A percentile compares a stretch with the other conserved stretches of the same genome.
These are phyloP conservation scores for Aspergillus homomorphus DNA, from an alignment of 495 filamentous ascomycete species.

Conservation along the genomic window DNA sequence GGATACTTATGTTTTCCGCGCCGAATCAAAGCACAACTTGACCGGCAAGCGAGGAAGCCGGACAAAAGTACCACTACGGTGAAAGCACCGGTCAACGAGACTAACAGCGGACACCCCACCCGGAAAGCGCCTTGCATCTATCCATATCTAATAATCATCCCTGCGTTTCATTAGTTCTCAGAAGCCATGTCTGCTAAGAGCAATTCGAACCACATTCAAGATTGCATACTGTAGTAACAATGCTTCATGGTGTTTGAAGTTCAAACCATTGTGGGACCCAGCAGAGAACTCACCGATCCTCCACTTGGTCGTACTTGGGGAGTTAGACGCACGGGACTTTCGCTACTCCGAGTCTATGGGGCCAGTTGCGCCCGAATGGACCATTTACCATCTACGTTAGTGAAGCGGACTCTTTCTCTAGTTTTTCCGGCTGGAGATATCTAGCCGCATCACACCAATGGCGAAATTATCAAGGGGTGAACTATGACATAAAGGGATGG, in stretches of 20 bases:
- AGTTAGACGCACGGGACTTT: not conserved
- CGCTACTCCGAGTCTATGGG: not conserved
- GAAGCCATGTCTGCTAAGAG: not conserved
- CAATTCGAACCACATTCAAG: not conserved
- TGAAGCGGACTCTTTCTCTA: not conserved
- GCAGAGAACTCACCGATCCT: too few species aligned
- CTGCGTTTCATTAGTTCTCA: not conserved
- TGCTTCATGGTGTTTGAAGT: not conserved
- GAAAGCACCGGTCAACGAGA: not conserved
- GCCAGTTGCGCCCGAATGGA: not conserved
- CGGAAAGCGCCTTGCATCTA: not conserved
- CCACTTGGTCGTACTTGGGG: too few species aligned
- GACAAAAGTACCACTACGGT: not conserved
- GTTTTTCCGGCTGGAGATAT: not conserved
- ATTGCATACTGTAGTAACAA: not conserved
- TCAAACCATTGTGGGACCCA: not conserved
- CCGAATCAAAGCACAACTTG: not conserved
- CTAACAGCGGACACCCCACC: not conserved
- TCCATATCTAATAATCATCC: not conserved
- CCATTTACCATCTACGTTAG: too few species aligned
- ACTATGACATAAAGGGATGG: not conserved
- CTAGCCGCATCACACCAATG: not conserved
- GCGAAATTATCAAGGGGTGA: not conserved
- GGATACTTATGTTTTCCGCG: not conserved
- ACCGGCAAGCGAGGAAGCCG: not conserved